Percentiles rank a stretch among this genome's conserved stretches.
Evolutionary conservation across 305 asterid species (phyloP).

Genomic region (Nicotiana rustica): DNA sequence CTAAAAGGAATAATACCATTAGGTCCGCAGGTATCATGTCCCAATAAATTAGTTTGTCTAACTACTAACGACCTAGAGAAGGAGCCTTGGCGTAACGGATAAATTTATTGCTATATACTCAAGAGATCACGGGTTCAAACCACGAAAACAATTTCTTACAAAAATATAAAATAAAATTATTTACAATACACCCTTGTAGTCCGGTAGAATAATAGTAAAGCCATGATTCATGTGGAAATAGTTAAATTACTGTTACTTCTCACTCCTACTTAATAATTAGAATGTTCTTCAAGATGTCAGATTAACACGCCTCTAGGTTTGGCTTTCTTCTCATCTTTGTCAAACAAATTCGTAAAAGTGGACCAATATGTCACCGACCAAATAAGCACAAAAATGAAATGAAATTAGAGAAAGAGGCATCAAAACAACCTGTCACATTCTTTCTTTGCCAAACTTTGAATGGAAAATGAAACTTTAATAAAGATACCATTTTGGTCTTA

Average conservation of each 20-base stretch:
- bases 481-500: not conserved
- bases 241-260: constrained; percentile 20
- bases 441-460: constrained; percentile 33
- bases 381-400: not conserved
- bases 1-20: no score
- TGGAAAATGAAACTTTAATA: not conserved
- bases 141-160: no score
- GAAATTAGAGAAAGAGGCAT: not conserved
- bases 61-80: no score
- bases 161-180: no score
- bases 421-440: constrained; percentile 16
- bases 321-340: not conserved
- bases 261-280: not conserved
- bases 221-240: constrained; percentile 12
- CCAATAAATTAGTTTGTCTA: no score
- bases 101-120: no score
- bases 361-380: constrained; percentile 24
- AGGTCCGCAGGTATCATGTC: no score
- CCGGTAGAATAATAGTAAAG: no score
- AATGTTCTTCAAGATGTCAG: constrained; percentile 12
- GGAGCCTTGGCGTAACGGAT: no score
- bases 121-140: no score
- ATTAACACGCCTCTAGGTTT: not conserved
- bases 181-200: no score
- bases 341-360: not conserved